Evolutionary conservation across 257 asterid genomes (phyloP).

Genomic region (Sherardia arvensis): DNA sequence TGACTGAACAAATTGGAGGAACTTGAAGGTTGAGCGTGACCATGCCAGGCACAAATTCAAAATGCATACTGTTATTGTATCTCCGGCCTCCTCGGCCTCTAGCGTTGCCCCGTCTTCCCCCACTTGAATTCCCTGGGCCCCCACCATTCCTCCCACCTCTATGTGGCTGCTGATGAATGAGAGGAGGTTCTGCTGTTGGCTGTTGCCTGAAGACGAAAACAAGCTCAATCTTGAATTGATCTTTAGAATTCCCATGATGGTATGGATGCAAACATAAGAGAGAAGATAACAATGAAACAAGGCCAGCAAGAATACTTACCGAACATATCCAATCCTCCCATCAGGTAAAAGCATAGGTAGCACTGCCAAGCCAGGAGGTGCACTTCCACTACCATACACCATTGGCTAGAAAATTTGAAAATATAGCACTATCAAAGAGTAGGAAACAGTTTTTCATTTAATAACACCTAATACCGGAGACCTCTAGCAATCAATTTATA

Average conservation of each 20-base stretch:
- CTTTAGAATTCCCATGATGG: neutral
- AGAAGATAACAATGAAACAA: neutral
- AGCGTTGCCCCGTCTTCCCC: constrained; percentile 31
- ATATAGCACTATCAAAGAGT: neutral
- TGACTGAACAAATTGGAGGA: too few relatives aligned
- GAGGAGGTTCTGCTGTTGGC: constrained; percentile 59
- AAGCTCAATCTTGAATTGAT: neutral
- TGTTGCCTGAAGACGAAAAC: constrained; percentile 59
- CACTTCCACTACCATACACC: constrained; percentile 72
- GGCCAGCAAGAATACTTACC: constrained; percentile 59
- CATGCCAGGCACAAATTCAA: too few relatives aligned
- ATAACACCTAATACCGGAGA: neutral
- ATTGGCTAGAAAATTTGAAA: constrained; percentile 40
- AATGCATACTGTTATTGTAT: too few relatives aligned
- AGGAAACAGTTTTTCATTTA: neutral
- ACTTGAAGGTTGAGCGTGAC: too few relatives aligned
- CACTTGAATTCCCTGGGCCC: constrained; percentile 23
- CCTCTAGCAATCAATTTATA: neutral
- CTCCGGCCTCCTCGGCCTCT: constrained; percentile 59
- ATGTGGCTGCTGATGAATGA: constrained; percentile 47
- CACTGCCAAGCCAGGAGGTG: constrained; percentile 91
- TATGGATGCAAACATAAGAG: too few relatives aligned
- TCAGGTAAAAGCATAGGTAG: constrained; percentile 98
- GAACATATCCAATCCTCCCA: constrained; percentile 98
- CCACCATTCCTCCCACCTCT: constrained; percentile 44